Conservation (phyloP, 352 stramenopile species). For the Phytophthora chlamydospora region DNA sequence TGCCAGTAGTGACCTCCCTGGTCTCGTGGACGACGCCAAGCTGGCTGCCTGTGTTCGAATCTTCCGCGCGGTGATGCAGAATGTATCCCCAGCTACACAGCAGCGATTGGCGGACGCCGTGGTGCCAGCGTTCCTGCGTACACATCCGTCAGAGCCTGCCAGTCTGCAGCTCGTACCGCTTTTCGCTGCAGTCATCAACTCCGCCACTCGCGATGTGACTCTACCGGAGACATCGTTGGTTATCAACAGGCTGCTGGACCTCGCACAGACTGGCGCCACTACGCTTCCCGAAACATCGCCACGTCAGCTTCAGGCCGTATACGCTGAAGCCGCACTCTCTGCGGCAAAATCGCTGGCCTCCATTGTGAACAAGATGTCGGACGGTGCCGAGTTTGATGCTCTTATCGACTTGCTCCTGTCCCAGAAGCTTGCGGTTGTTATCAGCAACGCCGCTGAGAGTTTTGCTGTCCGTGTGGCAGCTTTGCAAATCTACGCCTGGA, state of each 20-base stretch:
- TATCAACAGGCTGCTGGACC: slow-evolving; percentile 79
- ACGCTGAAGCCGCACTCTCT: slow-evolving; percentile 60
- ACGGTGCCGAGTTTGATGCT: slow-evolving; percentile 79
- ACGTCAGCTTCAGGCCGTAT: slow-evolving; percentile 47
- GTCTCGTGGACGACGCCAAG: slow-evolving; percentile 46
- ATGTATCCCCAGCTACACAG: slow-evolving; percentile 63
- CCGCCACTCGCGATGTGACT: slow-evolving; percentile 57
- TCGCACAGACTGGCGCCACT: slow-evolving; percentile 57
- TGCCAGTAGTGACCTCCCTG: slow-evolving; percentile 5
- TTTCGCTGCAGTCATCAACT: slow-evolving; percentile 84
- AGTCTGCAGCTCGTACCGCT: slow-evolving; percentile 76
- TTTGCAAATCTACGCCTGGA: slow-evolving; percentile 87
- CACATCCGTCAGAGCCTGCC: slow-evolving; percentile 35
- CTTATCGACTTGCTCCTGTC: slow-evolving; percentile 74
- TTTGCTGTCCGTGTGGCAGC: slow-evolving; percentile 59
- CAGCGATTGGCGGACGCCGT: slow-evolving; percentile 65
- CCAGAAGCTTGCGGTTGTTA: slow-evolving; percentile 65
- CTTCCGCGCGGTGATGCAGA: slow-evolving; percentile 81
- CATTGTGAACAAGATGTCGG: slow-evolving; percentile 89
- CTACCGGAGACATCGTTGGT: slow-evolving; percentile 69
- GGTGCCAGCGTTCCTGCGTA: slow-evolving; percentile 65
- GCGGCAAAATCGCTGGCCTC: slow-evolving; percentile 80
- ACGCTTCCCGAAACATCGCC: slow-evolving; percentile 15
- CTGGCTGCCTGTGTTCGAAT: slow-evolving; percentile 64
- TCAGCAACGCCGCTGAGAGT: slow-evolving; percentile 47